Conservation (phyloP, 345 rosid genomes). For the Linum tenue region DNA sequence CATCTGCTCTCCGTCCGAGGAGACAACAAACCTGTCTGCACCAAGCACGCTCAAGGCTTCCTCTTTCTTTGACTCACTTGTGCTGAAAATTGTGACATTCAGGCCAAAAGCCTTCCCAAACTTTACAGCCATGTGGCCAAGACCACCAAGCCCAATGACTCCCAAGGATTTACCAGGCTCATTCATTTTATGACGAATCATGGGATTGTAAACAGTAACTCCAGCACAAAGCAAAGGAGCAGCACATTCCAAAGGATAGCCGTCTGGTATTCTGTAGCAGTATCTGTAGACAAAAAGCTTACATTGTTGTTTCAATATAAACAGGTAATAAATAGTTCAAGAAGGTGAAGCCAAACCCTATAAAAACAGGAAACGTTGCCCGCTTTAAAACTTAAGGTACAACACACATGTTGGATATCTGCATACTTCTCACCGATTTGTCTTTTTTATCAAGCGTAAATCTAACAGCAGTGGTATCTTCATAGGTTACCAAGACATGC, state of each 20-base stretch:
- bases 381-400: too few relatives aligned
- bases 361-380: too few relatives aligned
- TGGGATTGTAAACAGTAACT: conserved; percentile 74
- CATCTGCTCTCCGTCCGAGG: conserved; percentile 69
- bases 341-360: too few relatives aligned
- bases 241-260: conserved; percentile 58
- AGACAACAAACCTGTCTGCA: conserved; percentile 56
- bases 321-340: background rate
- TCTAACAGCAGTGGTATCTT: too few relatives aligned
- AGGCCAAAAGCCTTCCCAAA: conserved; percentile 92
- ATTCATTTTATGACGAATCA: conserved; percentile 73
- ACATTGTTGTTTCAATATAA: background rate
- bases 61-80: conserved; percentile 65
- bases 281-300: conserved; percentile 37
- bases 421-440: too few relatives aligned
- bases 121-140: conserved; percentile 93
- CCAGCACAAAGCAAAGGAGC: conserved; percentile 93
- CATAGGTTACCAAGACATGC: too few relatives aligned
- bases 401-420: too few relatives aligned
- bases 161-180: conserved; percentile 75
- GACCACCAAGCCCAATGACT: conserved; percentile 87
- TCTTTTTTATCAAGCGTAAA: too few relatives aligned
- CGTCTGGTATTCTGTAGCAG: conserved; percentile 61
- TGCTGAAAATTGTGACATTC: conserved; percentile 71
- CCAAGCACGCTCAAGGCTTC: conserved; percentile 67